Percentiles rank a stretch among this genome's conserved stretches.
Conservation (phyloP, 352 stramenopile species). For the Phytopythium chamaehyphon region DNA sequence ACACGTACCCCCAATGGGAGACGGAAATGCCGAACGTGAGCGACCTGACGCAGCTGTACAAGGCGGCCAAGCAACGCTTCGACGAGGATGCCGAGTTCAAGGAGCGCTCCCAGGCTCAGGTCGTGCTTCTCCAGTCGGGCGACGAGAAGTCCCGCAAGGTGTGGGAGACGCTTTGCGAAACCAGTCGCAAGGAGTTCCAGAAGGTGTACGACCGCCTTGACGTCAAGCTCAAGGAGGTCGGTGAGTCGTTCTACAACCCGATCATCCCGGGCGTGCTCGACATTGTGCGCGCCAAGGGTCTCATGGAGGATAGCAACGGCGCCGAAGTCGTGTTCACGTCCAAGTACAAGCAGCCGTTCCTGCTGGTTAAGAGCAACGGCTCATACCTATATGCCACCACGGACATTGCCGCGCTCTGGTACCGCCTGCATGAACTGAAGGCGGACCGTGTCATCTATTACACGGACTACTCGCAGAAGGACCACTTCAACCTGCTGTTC, state of each 20-base stretch:
- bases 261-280: slow-evolving; percentile 86
- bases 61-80: slow-evolving; percentile 94
- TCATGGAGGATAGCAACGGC: slow-evolving; percentile 90
- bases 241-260: slow-evolving; percentile 86
- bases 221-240: slow-evolving; percentile 75
- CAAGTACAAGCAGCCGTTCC: slow-evolving; percentile 86
- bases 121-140: slow-evolving; percentile 97
- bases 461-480: slow-evolving; percentile 87
- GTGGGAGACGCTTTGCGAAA: slow-evolving; percentile 80
- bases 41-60: slow-evolving; percentile 93
- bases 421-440: slow-evolving; percentile 81
- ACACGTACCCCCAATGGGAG: slow-evolving; percentile 94
- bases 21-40: slow-evolving; percentile 93
- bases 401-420: slow-evolving; percentile 84
- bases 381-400: slow-evolving; percentile 86
- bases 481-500: slow-evolving; percentile 85
- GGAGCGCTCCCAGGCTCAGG: slow-evolving; percentile 94
- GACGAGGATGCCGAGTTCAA: slow-evolving; percentile 97
- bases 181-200: slow-evolving; percentile 82
- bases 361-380: slow-evolving; percentile 83
- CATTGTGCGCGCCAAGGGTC: slow-evolving; percentile 81
- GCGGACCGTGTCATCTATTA: slow-evolving; percentile 82
- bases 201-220: slow-evolving; percentile 82
- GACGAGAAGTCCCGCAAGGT: slow-evolving; percentile 77
- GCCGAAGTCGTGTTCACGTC: slow-evolving; percentile 90